Conservation (phyloP, 352 stramenopile species). For the Phytophthora idaei region DNA sequence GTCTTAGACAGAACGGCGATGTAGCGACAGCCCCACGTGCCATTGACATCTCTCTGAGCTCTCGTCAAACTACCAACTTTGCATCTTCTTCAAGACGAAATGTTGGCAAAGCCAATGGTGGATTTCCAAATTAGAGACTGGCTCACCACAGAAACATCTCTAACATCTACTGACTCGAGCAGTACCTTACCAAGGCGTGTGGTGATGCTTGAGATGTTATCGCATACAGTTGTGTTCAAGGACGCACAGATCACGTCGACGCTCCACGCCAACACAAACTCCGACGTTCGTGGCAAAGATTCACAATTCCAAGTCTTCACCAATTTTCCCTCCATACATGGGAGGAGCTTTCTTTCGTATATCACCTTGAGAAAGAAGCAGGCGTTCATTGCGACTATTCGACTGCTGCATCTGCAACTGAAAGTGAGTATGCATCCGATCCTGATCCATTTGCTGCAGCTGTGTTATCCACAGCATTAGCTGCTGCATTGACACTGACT, state of each 20-base stretch:
- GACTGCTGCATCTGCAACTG: too few species aligned
- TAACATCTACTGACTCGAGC: not conserved
- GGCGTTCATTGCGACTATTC: too few species aligned
- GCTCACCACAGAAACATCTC: not conserved
- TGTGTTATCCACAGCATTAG: too few species aligned
- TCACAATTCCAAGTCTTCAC: too few species aligned
- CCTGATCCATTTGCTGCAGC: too few species aligned
- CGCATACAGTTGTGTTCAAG: not conserved
- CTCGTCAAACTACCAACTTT: not conserved
- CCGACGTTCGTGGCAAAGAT: not conserved
- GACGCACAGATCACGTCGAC: not conserved
- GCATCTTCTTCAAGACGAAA: slow-evolving; percentile 1
- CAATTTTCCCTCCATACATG: too few species aligned
- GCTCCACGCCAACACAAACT: slow-evolving; percentile 1
- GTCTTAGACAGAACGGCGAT: not conserved
- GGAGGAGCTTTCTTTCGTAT: too few species aligned
- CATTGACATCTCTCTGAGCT: not conserved
- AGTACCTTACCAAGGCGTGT: not conserved
- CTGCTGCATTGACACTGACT: too few species aligned
- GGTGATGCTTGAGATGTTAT: not conserved
- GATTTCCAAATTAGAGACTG: not conserved
- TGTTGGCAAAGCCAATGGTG: not conserved
- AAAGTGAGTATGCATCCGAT: too few species aligned
- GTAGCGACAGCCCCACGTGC: not conserved
- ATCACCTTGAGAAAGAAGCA: too few species aligned